Percentiles rank a stretch among this genome's conserved stretches.
Evolutionary conservation across 73 alveolate species (phyloP).

Genomic region (Paramecium tetraurelia): DNA sequence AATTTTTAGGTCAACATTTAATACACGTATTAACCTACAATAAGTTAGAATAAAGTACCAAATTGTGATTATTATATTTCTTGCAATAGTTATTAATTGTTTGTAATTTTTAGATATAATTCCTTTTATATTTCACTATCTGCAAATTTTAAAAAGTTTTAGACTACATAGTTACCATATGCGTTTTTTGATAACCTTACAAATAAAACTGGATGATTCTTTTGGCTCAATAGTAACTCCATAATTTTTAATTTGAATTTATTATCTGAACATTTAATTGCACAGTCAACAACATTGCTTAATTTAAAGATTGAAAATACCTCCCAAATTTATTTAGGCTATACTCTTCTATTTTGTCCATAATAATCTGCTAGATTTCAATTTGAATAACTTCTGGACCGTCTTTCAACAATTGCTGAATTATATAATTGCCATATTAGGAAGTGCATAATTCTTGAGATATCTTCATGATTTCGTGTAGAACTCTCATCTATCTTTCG

Average conservation of each 20-base stretch:
- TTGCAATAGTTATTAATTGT: background rate
- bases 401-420: constrained; percentile 65
- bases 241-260: constrained; percentile 26
- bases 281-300: constrained; percentile 76
- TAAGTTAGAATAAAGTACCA: background rate
- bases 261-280: constrained; percentile 68
- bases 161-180: constrained; percentile 23
- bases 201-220: background rate
- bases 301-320: background rate
- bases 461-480: constrained; percentile 60
- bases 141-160: background rate
- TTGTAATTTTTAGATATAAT: background rate
- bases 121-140: background rate
- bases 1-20: background rate
- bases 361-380: constrained; percentile 35
- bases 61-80: constrained; percentile 28
- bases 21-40: constrained; percentile 2
- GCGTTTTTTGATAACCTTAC: background rate
- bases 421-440: constrained; percentile 75
- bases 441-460: constrained; percentile 68
- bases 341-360: constrained; percentile 59
- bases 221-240: background rate
- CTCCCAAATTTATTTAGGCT: constrained; percentile 75
- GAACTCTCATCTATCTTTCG: constrained; percentile 57
- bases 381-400: constrained; percentile 61